Evolutionary conservation across 2,329 filamentous ascomycete species (phyloP).

Genomic region (Hysterium pulicare): DNA sequence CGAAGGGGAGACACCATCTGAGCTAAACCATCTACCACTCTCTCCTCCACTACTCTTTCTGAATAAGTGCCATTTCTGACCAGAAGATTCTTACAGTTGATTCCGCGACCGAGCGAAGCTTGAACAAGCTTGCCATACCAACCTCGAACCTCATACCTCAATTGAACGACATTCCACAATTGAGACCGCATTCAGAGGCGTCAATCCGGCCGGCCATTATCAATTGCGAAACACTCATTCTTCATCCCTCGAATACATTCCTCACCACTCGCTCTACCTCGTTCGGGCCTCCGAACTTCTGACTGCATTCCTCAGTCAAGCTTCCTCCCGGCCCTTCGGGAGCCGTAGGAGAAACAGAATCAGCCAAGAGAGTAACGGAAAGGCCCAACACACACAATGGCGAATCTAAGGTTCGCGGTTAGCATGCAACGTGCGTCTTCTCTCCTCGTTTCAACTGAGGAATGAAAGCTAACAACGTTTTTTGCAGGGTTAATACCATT

Average conservation of each 20-base stretch:
- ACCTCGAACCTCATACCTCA: conserved; percentile 10
- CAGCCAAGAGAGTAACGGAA: conserved; percentile 15
- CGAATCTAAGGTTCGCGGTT: conserved; percentile 49
- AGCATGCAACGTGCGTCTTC: conserved; percentile 46
- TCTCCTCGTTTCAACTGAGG: not conserved
- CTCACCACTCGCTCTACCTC: conserved; percentile 8
- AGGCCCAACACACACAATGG: conserved; percentile 38
- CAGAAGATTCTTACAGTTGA: conserved; percentile 26
- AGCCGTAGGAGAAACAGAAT: conserved; percentile 35
- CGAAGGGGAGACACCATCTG: too few relatives aligned
- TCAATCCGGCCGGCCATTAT: too few relatives aligned
- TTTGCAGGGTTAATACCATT: conserved; percentile 55
- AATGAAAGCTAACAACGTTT: conserved; percentile 20
- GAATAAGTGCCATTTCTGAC: conserved; percentile 27
- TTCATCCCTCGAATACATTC: conserved; percentile 13
- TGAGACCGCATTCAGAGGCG: conserved; percentile 13
- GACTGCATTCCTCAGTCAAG: conserved; percentile 31
- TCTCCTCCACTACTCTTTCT: conserved; percentile 12
- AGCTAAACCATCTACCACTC: conserved; percentile 30
- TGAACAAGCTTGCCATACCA: conserved; percentile 5
- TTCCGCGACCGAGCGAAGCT: conserved; percentile 24
- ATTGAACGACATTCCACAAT: conserved; percentile 13
- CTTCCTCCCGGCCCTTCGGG: conserved; percentile 39
- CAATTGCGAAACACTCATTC: conserved; percentile 7
- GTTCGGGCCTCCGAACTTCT: conserved; percentile 8